Evolutionary conservation across 176 grass and related monocot species (phyloP).

Genomic region (Areca catechu): DNA sequence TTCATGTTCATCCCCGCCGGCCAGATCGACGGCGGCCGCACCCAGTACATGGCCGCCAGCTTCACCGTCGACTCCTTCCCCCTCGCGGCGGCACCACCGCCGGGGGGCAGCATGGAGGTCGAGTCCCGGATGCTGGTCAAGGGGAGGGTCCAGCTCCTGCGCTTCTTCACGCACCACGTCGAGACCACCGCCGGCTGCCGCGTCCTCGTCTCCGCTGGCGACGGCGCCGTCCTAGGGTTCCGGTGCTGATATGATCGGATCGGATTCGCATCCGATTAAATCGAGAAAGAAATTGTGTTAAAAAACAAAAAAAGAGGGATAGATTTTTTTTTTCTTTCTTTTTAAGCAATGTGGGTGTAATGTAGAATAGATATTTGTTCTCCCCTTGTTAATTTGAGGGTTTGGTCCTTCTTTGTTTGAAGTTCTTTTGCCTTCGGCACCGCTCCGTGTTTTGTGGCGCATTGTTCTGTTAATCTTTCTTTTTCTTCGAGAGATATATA

Average conservation of each 20-base stretch:
- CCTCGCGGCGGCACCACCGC: background rate
- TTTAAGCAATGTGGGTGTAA: too few relatives aligned
- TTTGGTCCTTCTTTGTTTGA: too few relatives aligned
- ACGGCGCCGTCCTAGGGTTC: conserved; percentile 61
- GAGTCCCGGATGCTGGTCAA: conserved; percentile 66
- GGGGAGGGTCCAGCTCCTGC: conserved; percentile 57
- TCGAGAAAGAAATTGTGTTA: too few relatives aligned
- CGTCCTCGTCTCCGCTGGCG: conserved; percentile 38
- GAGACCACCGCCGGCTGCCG: conserved; percentile 54
- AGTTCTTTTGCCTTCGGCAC: too few relatives aligned
- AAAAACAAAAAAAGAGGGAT: too few relatives aligned
- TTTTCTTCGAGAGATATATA: too few relatives aligned
- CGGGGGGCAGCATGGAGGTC: conserved; percentile 44
- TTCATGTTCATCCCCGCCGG: conserved; percentile 82
- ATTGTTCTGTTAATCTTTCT: too few relatives aligned
- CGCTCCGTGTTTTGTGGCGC: too few relatives aligned
- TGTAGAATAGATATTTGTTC: too few relatives aligned
- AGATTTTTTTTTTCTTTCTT: too few relatives aligned
- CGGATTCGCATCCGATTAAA: too few relatives aligned
- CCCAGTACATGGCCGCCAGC: conserved; percentile 54
- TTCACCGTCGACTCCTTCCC: conserved; percentile 70
- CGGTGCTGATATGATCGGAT: conserved; percentile 36
- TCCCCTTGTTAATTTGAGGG: too few relatives aligned
- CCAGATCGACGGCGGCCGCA: conserved; percentile 52
- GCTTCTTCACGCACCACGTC: conserved; percentile 72